A percentile compares a stretch with the other conserved stretches of the same genome.
These are phyloP conservation scores for Tieghemiomyces parasiticus DNA, from an alignment of 192 early-diverging fungal species.

Conservation along the genomic window DNA sequence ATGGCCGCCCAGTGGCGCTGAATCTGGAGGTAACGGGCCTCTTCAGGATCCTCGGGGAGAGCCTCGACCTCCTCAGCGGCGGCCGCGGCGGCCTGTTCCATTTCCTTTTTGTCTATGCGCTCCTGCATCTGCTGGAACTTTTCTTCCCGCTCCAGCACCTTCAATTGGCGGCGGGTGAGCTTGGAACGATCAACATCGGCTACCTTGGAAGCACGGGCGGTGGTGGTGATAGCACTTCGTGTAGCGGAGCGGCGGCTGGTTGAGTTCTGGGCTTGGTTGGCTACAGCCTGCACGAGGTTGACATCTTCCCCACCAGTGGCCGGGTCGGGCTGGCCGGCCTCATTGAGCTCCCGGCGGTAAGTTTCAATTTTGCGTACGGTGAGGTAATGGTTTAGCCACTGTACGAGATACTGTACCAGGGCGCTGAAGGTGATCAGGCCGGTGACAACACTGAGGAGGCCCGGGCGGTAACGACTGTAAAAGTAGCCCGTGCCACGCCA, in stretches of 20 bases:
- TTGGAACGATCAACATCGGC: not conserved
- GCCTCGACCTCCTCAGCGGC: not conserved
- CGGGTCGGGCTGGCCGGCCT: not conserved
- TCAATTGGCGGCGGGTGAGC: not conserved
- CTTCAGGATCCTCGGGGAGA: slow-evolving; percentile 6
- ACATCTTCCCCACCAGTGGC: too few relatives aligned
- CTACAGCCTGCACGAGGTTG: not conserved
- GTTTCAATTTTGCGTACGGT: slow-evolving; percentile 4
- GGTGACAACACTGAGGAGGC: slow-evolving; percentile 37
- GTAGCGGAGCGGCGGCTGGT: too few relatives aligned
- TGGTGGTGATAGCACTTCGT: not conserved
- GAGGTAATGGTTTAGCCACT: slow-evolving; percentile 29
- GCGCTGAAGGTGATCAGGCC: slow-evolving; percentile 36
- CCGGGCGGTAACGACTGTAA: slow-evolving; percentile 57
- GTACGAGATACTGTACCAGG: slow-evolving; percentile 48
- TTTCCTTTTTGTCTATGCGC: not conserved
- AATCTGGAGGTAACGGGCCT: not conserved
- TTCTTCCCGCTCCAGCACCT: slow-evolving; percentile 9
- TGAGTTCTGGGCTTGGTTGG: too few relatives aligned
- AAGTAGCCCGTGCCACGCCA: slow-evolving; percentile 67
- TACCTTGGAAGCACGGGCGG: not conserved
- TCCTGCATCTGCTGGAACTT: not conserved
- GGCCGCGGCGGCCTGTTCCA: not conserved
- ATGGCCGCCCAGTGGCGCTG: not conserved
- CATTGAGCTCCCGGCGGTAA: not conserved